Base-by-base conservation (phyloP, 495 filamentous ascomycete species). In the Podospora bellae-mahoneyi region DNA sequence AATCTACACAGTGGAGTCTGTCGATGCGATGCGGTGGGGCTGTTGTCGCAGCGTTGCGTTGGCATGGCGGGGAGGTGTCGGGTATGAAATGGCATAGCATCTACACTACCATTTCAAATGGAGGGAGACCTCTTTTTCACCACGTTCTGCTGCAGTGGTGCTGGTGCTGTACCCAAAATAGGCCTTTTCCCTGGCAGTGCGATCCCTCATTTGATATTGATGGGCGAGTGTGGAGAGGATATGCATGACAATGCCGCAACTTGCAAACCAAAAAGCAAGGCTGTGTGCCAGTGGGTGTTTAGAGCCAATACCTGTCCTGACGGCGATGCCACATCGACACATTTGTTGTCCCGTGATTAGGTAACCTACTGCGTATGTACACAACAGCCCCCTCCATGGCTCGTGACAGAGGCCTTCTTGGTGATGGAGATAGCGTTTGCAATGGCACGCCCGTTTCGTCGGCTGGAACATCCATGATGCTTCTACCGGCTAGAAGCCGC, bases 11-110 rank as follows among this genome's bases (percentile, higher is more conserved):
- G 69, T 70, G 72, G 69, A 74, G 69, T 61, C 56, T 44, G 60
- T 58, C 60, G 58, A 66, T 53, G 60, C 69, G 63, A 62, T 72
- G 66, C 39, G 56, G 67, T 72, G 69, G 71, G 67, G 70, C 69
- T 69, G 69, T 54, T 60, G 56, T 66, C 62, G 69, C 69, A 77
- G 71, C 67, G 66, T 65, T 74, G 73, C 62, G 74, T 66, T 76
- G 73, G 69, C 74, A 74, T 72, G 70, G 63, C 67, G 67, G 69
- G 62, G 67, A 60, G 60, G 34, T 48, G 34, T 48, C 63, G 54
- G 63, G 68, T 65, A 61, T 56, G 60, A 67, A 53, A 62, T 55
- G 39, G 18, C n/a, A 32, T 63, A 28, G 30, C 13, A 20, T 4
- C 20, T 18, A 16, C 0, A 34, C 4, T 62, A 5, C 19, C 30